These are phyloP conservation scores for Globisporangium cylindrosporum DNA, from an alignment of 352 stramenopile genomes.

Conservation along the genomic window DNA sequence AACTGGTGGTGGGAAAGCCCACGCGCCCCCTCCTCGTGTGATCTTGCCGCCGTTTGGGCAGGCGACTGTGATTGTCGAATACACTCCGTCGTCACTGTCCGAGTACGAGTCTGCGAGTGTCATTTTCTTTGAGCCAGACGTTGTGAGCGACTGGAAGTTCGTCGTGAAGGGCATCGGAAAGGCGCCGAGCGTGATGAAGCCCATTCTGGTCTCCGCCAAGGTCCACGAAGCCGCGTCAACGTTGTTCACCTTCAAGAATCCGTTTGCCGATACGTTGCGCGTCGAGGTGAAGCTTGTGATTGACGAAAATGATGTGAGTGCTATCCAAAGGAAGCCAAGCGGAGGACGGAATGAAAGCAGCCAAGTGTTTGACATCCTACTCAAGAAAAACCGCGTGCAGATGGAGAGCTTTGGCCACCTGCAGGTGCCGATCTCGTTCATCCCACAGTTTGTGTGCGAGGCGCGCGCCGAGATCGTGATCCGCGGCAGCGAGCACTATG, in stretches of 20 bases:
- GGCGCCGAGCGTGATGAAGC: conserved; percentile 90
- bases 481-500: conserved; percentile 56
- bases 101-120: conserved; percentile 72
- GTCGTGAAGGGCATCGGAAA: conserved; percentile 69
- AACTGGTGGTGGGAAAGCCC: not conserved
- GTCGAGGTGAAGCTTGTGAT: conserved; percentile 76
- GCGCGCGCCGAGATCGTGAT: conserved; percentile 68
- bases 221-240: conserved; percentile 81
- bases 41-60: conserved; percentile 68
- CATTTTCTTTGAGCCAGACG: conserved; percentile 63
- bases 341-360: not conserved
- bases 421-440: conserved; percentile 91
- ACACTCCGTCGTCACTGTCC: conserved; percentile 88
- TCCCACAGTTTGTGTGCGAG: conserved; percentile 70
- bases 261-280: conserved; percentile 77
- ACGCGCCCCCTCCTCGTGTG: conserved; percentile 21
- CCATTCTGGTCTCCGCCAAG: conserved; percentile 56
- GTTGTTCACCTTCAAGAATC: conserved; percentile 92
- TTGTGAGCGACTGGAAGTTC: conserved; percentile 91
- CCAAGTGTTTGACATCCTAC: conserved; percentile 67
- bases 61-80: conserved; percentile 73
- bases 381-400: conserved; percentile 71
- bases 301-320: conserved; percentile 1
- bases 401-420: conserved; percentile 80
- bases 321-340: not conserved